Base-by-base conservation (phyloP, 192 early-diverging fungal genomes). In the Entomortierella parvispora region DNA sequence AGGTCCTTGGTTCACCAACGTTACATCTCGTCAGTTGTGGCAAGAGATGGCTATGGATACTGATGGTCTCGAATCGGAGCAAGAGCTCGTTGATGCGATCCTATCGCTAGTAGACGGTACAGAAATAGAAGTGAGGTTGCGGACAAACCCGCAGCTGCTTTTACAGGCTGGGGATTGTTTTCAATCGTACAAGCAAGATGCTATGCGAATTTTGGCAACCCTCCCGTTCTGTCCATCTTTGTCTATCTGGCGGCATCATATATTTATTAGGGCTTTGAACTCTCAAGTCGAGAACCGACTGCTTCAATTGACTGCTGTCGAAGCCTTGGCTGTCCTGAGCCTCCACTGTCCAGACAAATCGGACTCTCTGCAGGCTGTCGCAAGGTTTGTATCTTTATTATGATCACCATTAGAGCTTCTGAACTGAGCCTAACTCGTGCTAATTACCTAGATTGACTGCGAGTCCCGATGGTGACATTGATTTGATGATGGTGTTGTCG, bases 1-100 rank as follows among this genome's bases (percentile, higher is more conserved):
- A 17, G 65, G 74, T 10, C 74, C 74, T 11, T 77, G 74, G 74
- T 77, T 68, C 20, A 23, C 59, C 7, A 45, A 58, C 45, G 29
- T 77, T 22, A 32, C 74, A 6, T 29, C 42, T 4, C 60, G 44
- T 0, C 59, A 68, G 25, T 60, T 77, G 12, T 77, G 74, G 74
- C 26, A 53, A 1, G 25, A 29, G 5, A 44, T 59, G 26, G 37
- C 34, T 14, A 64, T 62, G 58, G 45, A 55, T 8, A 34, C 58
- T 3, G 65, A 76, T 22, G 32, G 6, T 11, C 37, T 42, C 11
- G 29, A 23, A 12, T 65, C 65, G 11, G 42, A 50, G 2, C 54
- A 58, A 34, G 65, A 77, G 28, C 40, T 77, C 28, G 60, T 49
- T 2, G 48, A 43, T 0, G 47, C 31, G 8, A 32, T 77, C 10